These are phyloP conservation scores for Crithidia expoeki DNA, from an alignment of 208 protist genomes.

Conservation along the genomic window DNA sequence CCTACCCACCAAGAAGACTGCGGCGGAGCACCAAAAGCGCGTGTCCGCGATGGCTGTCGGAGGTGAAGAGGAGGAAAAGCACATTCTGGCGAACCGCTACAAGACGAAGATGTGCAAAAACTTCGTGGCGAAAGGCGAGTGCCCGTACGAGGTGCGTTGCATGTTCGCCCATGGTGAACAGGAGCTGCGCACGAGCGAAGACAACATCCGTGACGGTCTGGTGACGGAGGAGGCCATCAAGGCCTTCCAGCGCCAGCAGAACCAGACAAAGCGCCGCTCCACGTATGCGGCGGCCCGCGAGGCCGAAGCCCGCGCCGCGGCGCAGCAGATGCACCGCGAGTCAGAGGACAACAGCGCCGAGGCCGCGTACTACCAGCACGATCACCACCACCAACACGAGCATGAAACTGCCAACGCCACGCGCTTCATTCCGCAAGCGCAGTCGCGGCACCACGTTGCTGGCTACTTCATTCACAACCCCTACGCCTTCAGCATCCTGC, in stretches of 20 bases:
- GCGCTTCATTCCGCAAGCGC: constrained; percentile 12
- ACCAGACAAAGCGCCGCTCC: constrained; percentile 26
- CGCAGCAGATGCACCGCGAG: constrained; percentile 16
- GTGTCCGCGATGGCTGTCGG: neutral
- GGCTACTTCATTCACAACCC: constrained; percentile 51
- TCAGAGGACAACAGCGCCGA: neutral
- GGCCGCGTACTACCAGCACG: neutral
- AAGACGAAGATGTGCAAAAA: constrained; percentile 84
- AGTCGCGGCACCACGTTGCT: constrained; percentile 4
- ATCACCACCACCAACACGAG: constrained; percentile 4
- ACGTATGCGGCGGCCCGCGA: constrained; percentile 10
- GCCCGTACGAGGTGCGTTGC: constrained; percentile 72
- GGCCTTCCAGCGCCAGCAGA: constrained; percentile 46
- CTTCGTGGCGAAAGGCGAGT: constrained; percentile 51
- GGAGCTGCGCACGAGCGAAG: constrained; percentile 65
- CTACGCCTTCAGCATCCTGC: constrained; percentile 46
- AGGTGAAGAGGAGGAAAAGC: constrained; percentile 19
- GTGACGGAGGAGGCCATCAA: constrained; percentile 69
- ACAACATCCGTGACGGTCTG: constrained; percentile 75
- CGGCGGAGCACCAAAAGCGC: constrained; percentile 25
- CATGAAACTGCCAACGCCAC: neutral
- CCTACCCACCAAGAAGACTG: constrained; percentile 13
- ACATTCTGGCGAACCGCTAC: constrained; percentile 35
- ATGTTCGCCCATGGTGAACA: constrained; percentile 81
- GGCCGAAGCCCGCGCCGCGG: constrained; percentile 6